These are phyloP conservation scores for Ogataea glucozyma DNA, from an alignment of 805 yeast genomes.

Conservation along the genomic window DNA sequence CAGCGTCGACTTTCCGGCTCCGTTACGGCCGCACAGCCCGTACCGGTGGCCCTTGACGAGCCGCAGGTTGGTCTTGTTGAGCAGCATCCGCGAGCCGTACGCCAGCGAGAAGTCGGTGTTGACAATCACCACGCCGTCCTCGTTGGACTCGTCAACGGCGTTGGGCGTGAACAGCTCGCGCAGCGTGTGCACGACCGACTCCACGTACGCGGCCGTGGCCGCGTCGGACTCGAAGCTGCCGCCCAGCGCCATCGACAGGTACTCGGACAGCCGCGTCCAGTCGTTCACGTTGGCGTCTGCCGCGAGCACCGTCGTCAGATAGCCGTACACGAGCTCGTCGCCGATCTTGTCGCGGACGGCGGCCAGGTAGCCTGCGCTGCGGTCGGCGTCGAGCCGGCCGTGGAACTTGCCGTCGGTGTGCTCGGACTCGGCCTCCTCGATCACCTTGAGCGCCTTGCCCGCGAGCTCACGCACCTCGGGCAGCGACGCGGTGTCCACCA, in stretches of 20 bases:
- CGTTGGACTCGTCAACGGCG: conserved; percentile 57
- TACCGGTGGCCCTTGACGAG: conserved; percentile 93
- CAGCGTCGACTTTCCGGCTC: conserved; percentile 97
- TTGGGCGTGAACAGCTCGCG: conserved; percentile 56
- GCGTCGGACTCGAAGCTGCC: conserved; percentile 37
- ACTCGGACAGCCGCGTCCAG: conserved; percentile 63
- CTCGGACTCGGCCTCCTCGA: conserved; percentile 76
- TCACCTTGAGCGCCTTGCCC: conserved; percentile 76
- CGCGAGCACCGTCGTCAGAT: conserved; percentile 53
- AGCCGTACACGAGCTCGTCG: conserved; percentile 45
- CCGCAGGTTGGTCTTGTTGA: conserved; percentile 88
- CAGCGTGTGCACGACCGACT: conserved; percentile 46
- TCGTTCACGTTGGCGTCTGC: conserved; percentile 72
- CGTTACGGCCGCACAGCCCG: conserved; percentile 97
- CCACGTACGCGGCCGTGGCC: conserved; percentile 40
- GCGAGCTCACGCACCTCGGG: conserved; percentile 97
- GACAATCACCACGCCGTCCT: conserved; percentile 88
- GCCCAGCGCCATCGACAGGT: conserved; percentile 43
- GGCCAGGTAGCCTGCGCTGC: conserved; percentile 48
- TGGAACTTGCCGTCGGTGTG: conserved; percentile 71
- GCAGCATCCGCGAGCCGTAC: conserved; percentile 94
- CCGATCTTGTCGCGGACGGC: conserved; percentile 31
- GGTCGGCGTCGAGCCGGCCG: conserved; percentile 64
- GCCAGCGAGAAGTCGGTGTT: conserved; percentile 95
- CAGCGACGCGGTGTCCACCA: conserved; percentile 83